Evolutionary conservation across 2,329 filamentous ascomycete genomes (phyloP).

Genomic region (Penicillium brevicompactum): DNA sequence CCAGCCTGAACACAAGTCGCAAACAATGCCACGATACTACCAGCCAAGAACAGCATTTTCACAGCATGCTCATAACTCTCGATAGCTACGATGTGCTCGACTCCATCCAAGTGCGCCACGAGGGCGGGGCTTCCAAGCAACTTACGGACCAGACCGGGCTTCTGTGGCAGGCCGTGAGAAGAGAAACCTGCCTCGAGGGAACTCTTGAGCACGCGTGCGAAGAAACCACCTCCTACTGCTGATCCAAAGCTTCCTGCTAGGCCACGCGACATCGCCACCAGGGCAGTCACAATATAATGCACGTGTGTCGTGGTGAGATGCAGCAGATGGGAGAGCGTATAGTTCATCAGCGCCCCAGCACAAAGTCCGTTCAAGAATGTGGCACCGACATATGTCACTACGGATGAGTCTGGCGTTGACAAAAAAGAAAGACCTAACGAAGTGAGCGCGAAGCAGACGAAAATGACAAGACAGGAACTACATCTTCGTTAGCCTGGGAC

Average conservation of each 20-base stretch:
- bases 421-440: slow-evolving; percentile 60
- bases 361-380: slow-evolving; percentile 72
- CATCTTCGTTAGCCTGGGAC: neutral
- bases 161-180: slow-evolving; percentile 41
- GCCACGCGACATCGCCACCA: slow-evolving; percentile 77
- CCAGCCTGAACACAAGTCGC: slow-evolving; percentile 59
- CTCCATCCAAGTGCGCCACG: slow-evolving; percentile 52
- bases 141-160: slow-evolving; percentile 52
- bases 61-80: slow-evolving; percentile 58
- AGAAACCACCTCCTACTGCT: slow-evolving; percentile 76
- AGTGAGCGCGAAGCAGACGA: slow-evolving; percentile 63
- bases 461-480: slow-evolving; percentile 60
- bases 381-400: slow-evolving; percentile 58
- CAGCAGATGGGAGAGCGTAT: slow-evolving; percentile 77
- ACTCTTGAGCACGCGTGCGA: slow-evolving; percentile 62
- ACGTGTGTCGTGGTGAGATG: slow-evolving; percentile 68
- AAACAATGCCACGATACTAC: slow-evolving; percentile 50
- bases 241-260: slow-evolving; percentile 82
- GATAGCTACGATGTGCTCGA: slow-evolving; percentile 55
- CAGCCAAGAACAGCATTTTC: slow-evolving; percentile 55
- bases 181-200: slow-evolving; percentile 62
- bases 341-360: slow-evolving; percentile 75
- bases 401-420: slow-evolving; percentile 55
- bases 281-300: slow-evolving; percentile 74
- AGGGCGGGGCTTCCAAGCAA: slow-evolving; percentile 62